phyloP scores from a whole-genome alignment of 345 rosid genomes.

The Bretschneidera sinensis region DNA sequence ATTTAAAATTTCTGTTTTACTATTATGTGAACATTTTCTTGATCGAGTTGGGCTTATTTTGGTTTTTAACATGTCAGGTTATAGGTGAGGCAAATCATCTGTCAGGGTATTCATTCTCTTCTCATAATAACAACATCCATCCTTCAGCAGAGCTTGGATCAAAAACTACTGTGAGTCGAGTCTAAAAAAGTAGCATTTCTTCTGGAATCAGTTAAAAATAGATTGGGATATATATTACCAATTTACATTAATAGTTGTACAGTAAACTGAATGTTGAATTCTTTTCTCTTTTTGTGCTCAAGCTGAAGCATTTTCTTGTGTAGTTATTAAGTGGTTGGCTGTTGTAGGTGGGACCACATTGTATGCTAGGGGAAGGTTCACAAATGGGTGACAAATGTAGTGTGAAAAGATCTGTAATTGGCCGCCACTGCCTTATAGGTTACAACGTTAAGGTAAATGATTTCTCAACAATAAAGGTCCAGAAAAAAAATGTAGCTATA shows the following conservation, averaged over 20 bases:
- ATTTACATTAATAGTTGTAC: no score
- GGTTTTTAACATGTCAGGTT: conserved; percentile 42
- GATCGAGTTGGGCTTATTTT: conserved; percentile 8
- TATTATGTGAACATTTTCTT: conserved; percentile 5
- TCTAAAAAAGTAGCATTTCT: neutral
- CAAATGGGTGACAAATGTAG: conserved; percentile 95
- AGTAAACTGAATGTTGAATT: neutral
- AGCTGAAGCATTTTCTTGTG: neutral
- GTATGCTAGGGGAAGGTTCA: conserved; percentile 94
- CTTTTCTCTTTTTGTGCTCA: neutral
- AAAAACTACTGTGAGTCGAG: conserved; percentile 69
- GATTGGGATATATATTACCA: neutral
- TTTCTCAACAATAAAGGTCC: conserved; percentile 5
- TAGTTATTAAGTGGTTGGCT: conserved; percentile 12
- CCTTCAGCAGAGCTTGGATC: conserved; percentile 81
- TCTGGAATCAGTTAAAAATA: neutral
- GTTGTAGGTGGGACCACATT: conserved; percentile 82
- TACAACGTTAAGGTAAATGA: conserved; percentile 84
- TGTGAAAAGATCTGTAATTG: conserved; percentile 92
- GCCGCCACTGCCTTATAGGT: conserved; percentile 94
- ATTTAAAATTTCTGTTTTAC: conserved; percentile 1
- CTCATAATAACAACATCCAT: conserved; percentile 74
- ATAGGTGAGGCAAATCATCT: conserved; percentile 82
- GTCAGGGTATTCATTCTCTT: conserved; percentile 76
- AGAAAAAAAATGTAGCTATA: neutral